A percentile compares a stretch with the other conserved stretches of the same genome.
Conservation (phyloP, 148 eudicot species). For the Salicornia ramosissima region DNA sequence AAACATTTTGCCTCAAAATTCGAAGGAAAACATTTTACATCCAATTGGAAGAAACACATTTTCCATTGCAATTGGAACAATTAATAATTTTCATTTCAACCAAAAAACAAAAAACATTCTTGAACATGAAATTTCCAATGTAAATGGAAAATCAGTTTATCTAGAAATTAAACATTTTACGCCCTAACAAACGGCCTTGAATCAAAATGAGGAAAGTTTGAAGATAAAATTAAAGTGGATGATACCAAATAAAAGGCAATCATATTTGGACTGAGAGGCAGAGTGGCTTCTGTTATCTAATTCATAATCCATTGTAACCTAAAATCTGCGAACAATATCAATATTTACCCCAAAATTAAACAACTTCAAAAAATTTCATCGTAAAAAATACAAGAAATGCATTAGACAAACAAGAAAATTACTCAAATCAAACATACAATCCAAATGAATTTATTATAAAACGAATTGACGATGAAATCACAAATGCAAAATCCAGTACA, state of each 20-base stretch:
- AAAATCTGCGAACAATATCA: constrained; percentile 10
- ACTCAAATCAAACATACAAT: neutral
- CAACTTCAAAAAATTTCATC: neutral
- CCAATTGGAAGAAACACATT: too few species aligned
- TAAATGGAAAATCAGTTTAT: too few species aligned
- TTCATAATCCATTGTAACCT: constrained; percentile 12
- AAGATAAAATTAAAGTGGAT: neutral
- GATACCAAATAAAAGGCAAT: constrained; percentile 83
- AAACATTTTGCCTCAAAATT: too few species aligned
- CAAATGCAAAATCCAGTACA: neutral
- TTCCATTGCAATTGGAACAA: too few species aligned
- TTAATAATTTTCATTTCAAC: too few species aligned
- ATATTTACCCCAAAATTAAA: neutral
- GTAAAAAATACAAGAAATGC: neutral
- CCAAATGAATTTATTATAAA: too few species aligned
- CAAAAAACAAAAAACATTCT: too few species aligned
- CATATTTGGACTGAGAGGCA: constrained; percentile 42
- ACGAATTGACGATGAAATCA: too few species aligned
- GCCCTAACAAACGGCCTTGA: too few species aligned
- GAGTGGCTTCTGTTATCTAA: constrained; percentile 25
- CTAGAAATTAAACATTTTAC: too few species aligned
- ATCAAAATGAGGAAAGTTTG: neutral
- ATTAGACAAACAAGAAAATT: neutral
- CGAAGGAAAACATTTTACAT: too few species aligned
- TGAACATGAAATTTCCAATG: too few species aligned